Percentiles rank a stretch among this genome's conserved stretches.
Evolutionary conservation across 148 eudicot species (phyloP).

Genomic region (Camellia japonica): DNA sequence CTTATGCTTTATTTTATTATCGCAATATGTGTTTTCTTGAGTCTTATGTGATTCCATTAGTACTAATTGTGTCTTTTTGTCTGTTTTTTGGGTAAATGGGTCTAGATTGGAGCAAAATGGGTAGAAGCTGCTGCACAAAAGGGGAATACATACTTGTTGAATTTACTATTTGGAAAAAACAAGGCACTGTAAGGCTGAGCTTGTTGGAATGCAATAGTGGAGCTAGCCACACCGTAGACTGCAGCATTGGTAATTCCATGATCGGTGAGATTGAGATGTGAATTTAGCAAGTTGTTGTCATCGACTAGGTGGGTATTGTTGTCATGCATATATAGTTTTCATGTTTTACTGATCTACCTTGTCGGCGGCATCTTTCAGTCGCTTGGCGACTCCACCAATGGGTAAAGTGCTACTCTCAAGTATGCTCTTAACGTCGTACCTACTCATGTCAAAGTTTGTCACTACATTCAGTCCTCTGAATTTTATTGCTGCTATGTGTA

Average conservation of each 20-base stretch:
- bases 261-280: conserved; percentile 1
- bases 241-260: conserved; percentile 31
- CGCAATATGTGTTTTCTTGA: no score
- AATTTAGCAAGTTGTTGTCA: conserved; percentile 1
- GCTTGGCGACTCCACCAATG: conserved; percentile 85
- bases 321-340: neutral
- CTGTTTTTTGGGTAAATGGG: no score
- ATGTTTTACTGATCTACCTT: conserved; percentile 21
- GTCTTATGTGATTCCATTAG: no score
- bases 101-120: no score
- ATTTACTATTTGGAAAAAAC: no score
- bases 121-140: no score
- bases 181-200: conserved; percentile 32
- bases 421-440: conserved; percentile 82
- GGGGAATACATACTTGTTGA: no score
- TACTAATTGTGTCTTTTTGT: no score
- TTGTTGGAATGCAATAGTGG: conserved; percentile 50
- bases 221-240: conserved; percentile 34
- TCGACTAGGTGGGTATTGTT: conserved; percentile 7
- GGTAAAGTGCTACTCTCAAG: conserved; percentile 82
- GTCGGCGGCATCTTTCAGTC: conserved; percentile 67
- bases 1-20: no score
- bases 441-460: conserved; percentile 84
- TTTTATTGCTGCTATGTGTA: conserved; percentile 91
- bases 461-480: conserved; percentile 89